Conservation (phyloP, 805 yeast genomes). For the Suhomyces faveliae region DNA sequence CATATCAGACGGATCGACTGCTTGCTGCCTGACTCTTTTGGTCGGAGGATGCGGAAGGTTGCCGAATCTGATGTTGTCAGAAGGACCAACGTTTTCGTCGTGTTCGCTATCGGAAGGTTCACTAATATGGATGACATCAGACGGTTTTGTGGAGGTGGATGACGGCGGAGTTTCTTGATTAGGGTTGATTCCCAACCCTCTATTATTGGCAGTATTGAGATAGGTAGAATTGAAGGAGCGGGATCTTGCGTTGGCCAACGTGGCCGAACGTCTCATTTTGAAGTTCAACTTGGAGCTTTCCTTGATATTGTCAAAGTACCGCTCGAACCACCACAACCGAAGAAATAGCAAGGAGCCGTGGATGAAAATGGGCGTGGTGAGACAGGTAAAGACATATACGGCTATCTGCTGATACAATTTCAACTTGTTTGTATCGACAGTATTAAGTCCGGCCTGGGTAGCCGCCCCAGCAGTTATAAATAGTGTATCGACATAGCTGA, state of each 20-base stretch:
- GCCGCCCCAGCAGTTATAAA: constrained; percentile 74
- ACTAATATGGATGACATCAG: constrained; percentile 29
- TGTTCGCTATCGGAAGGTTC: constrained; percentile 41
- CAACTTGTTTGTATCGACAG: constrained; percentile 64
- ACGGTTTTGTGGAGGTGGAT: constrained; percentile 13
- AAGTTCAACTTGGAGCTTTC: constrained; percentile 74
- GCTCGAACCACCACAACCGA: constrained; percentile 86
- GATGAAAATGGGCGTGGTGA: constrained; percentile 86
- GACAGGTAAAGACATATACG: constrained; percentile 57
- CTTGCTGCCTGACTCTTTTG: constrained; percentile 28
- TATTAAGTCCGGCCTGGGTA: constrained; percentile 91
- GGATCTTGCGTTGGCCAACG: constrained; percentile 60
- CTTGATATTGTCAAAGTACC: constrained; percentile 79
- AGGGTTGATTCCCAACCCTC: constrained; percentile 26
- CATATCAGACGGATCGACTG: constrained; percentile 77
- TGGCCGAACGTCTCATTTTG: constrained; percentile 77
- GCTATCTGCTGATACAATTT: constrained; percentile 77
- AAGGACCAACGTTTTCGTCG: background rate
- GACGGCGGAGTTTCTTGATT: constrained; percentile 13
- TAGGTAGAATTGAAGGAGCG: constrained; percentile 28
- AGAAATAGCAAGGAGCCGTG: constrained; percentile 76
- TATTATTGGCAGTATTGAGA: constrained; percentile 26
- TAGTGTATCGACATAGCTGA: constrained; percentile 72
- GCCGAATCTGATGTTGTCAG: constrained; percentile 50
- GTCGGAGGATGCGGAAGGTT: constrained; percentile 55